A percentile compares a stretch with the other conserved stretches of the same genome.
These are phyloP conservation scores for Fusarium euwallaceae DNA, from an alignment of 2,329 filamentous ascomycete genomes.

Conservation along the genomic window DNA sequence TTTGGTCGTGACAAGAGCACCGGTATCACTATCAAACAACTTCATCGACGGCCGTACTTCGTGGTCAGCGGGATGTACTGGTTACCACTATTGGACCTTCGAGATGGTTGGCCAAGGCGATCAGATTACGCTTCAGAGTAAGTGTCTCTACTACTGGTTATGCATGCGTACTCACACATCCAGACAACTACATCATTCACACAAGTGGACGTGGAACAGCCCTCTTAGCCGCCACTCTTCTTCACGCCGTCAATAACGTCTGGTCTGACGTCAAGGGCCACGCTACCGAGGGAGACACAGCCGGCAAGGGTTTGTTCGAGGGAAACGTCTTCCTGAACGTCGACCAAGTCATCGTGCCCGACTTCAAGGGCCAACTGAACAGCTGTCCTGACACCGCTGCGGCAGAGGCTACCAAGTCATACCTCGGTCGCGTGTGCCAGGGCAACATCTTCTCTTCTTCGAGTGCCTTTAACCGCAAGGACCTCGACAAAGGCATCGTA, in stretches of 20 bases:
- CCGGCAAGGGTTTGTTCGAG: neutral
- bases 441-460: neutral
- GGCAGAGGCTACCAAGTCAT: neutral
- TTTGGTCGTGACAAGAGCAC: neutral
- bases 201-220: neutral
- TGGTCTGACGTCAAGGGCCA: neutral
- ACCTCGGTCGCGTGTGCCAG: neutral
- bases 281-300: neutral
- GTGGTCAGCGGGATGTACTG: neutral
- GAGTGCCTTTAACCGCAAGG: neutral
- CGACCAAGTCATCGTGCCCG: neutral
- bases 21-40: neutral
- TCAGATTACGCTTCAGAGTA: neutral
- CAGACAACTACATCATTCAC: neutral
- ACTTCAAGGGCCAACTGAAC: neutral
- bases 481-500: too few species aligned
- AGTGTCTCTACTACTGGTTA: neutral
- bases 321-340: neutral
- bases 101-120: neutral
- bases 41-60: neutral
- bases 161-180: neutral
- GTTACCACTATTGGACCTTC: neutral
- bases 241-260: neutral
- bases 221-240: neutral
- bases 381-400: neutral